A percentile compares a stretch with the other conserved stretches of the same genome.
Conservation (phyloP, 305 asterid genomes). For the Solanum chacoense region DNA sequence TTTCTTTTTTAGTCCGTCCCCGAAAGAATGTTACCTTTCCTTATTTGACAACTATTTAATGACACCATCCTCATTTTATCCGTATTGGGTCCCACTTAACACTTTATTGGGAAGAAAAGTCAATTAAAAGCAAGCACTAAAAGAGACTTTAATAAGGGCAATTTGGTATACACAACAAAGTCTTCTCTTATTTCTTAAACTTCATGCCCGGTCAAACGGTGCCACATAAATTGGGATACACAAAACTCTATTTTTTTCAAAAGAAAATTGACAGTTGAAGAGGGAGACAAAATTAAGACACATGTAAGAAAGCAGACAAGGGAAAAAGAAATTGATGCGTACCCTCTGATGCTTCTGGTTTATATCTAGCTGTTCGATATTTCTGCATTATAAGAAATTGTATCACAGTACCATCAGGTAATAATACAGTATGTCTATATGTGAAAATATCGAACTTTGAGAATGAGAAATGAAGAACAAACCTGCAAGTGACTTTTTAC, state of each 20-base stretch:
- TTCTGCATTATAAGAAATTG: slow-evolving; percentile 43
- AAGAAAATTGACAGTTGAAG: neutral
- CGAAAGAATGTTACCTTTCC: neutral
- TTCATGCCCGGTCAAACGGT: neutral
- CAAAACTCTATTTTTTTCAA: neutral
- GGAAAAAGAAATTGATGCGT: slow-evolving; percentile 1
- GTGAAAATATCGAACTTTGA: neutral
- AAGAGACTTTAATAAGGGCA: neutral
- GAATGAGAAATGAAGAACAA: slow-evolving; percentile 1
- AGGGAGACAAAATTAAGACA: neutral
- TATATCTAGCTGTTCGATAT: slow-evolving; percentile 88
- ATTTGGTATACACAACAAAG: neutral
- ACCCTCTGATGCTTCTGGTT: slow-evolving; percentile 85
- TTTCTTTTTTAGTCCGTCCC: neutral
- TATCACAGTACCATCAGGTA: neutral
- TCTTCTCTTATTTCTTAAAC: neutral
- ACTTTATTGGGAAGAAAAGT: neutral
- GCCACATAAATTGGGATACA: neutral
- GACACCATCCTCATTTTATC: neutral
- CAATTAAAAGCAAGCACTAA: neutral
- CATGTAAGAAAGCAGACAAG: neutral
- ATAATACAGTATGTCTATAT: neutral
- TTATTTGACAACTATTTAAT: neutral
- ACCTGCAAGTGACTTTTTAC: slow-evolving; percentile 98
- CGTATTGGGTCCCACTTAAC: neutral